Conservation (phyloP, 306 rosid genomes). For the Quercus engelmannii region DNA sequence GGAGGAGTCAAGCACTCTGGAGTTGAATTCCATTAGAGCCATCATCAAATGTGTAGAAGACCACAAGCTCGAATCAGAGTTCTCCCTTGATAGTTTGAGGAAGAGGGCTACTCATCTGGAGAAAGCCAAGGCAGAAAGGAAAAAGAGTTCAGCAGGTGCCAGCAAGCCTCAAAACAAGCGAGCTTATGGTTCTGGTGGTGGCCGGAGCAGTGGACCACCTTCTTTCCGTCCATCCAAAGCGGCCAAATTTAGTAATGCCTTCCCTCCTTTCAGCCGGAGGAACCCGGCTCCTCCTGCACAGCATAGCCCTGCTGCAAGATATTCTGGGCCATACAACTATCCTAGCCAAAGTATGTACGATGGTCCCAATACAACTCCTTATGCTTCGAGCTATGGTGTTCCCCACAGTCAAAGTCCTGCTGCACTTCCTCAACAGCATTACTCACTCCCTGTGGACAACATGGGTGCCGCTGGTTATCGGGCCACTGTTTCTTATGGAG, state of each 20-base stretch:
- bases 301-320: slow-evolving; percentile 57
- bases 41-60: slow-evolving; percentile 79
- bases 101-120: slow-evolving; percentile 52
- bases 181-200: slow-evolving; percentile 24
- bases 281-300: slow-evolving; percentile 53
- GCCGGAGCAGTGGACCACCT: slow-evolving; percentile 38
- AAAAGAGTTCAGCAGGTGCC: slow-evolving; percentile 42
- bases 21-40: slow-evolving; percentile 59
- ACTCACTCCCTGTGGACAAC: slow-evolving; percentile 52
- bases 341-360: slow-evolving; percentile 51
- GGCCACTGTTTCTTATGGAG: slow-evolving; percentile 44
- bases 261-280: slow-evolving; percentile 51
- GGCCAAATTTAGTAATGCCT: slow-evolving; percentile 39
- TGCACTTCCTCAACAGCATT: slow-evolving; percentile 58
- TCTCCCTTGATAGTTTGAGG: slow-evolving; percentile 49
- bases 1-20: slow-evolving; percentile 63
- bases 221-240: slow-evolving; percentile 61
- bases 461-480: slow-evolving; percentile 38
- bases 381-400: slow-evolving; percentile 47
- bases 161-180: slow-evolving; percentile 53
- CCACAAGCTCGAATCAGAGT: slow-evolving; percentile 77
- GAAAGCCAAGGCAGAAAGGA: slow-evolving; percentile 61
- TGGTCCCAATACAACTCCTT: slow-evolving; percentile 43
- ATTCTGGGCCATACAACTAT: slow-evolving; percentile 47
- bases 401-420: slow-evolving; percentile 57